Conservation (phyloP, 2,329 filamentous ascomycete genomes). For the Monosporascus sp. region DNA sequence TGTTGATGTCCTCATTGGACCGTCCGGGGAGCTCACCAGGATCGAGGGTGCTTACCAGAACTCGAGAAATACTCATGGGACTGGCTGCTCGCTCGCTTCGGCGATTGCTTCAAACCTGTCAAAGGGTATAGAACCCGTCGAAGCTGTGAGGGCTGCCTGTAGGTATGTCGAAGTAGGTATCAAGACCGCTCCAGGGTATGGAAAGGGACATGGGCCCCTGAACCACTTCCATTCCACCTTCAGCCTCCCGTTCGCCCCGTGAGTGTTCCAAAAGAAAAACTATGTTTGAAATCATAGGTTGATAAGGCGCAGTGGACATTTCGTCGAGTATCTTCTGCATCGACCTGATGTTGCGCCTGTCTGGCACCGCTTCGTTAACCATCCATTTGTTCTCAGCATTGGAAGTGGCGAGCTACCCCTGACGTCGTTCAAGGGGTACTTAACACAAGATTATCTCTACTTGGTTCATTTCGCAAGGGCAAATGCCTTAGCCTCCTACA, state of each 20-base stretch:
- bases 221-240: slow-evolving; percentile 75
- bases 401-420: slow-evolving; percentile 70
- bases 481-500: slow-evolving; percentile 81
- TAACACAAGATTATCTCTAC: slow-evolving; percentile 90
- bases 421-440: slow-evolving; percentile 79
- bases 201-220: slow-evolving; percentile 65
- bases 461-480: slow-evolving; percentile 86
- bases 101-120: slow-evolving; percentile 72
- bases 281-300: slow-evolving; percentile 4
- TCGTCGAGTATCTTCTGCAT: slow-evolving; percentile 76
- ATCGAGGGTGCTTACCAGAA: slow-evolving; percentile 67
- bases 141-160: slow-evolving; percentile 63
- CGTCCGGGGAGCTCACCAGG: slow-evolving; percentile 46
- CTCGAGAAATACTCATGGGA: slow-evolving; percentile 85
- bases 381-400: slow-evolving; percentile 75
- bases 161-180: slow-evolving; percentile 70
- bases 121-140: slow-evolving; percentile 48
- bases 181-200: slow-evolving; percentile 55
- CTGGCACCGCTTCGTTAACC: slow-evolving; percentile 74
- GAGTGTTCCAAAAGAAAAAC: slow-evolving; percentile 17
- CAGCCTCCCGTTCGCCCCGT: slow-evolving; percentile 63
- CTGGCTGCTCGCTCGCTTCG: slow-evolving; percentile 88
- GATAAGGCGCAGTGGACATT: slow-evolving; percentile 54
- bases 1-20: slow-evolving; percentile 71
- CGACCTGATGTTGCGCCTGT: slow-evolving; percentile 66